Evolutionary conservation across 345 rosid species (phyloP).

Genomic region (Crucihimalaya himalaica): DNA sequence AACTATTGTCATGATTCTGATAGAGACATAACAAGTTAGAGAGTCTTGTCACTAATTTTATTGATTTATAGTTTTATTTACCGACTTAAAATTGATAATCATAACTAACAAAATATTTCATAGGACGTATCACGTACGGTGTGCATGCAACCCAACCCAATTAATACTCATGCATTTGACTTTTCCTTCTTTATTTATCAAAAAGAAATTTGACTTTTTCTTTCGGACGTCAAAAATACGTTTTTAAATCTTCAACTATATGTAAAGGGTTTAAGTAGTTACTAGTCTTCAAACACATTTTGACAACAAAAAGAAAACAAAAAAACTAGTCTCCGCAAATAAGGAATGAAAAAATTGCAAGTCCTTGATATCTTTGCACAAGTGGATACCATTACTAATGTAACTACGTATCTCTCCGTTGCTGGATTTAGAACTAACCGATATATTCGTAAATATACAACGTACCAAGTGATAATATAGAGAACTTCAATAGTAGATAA

Average conservation of each 20-base stretch:
- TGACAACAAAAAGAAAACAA: background rate
- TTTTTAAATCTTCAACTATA: background rate
- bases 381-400: background rate
- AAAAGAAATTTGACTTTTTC: conserved; percentile 13
- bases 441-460: background rate
- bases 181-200: conserved; percentile 8
- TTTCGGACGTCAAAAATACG: conserved; percentile 11
- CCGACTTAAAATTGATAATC: background rate
- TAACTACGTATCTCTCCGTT: background rate
- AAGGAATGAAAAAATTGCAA: background rate
- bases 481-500: no score
- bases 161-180: conserved; percentile 20
- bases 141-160: conserved; percentile 18
- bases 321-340: background rate
- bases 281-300: background rate
- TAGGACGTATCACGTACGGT: conserved; percentile 23
- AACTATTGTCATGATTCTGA: background rate
- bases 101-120: background rate
- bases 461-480: no score
- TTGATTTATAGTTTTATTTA: background rate
- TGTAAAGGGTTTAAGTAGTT: background rate
- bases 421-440: background rate
- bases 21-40: background rate
- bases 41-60: background rate
- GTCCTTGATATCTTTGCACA: background rate